Conservation (phyloP, 306 rosid genomes). For the Citrullus mucosospermus region DNA sequence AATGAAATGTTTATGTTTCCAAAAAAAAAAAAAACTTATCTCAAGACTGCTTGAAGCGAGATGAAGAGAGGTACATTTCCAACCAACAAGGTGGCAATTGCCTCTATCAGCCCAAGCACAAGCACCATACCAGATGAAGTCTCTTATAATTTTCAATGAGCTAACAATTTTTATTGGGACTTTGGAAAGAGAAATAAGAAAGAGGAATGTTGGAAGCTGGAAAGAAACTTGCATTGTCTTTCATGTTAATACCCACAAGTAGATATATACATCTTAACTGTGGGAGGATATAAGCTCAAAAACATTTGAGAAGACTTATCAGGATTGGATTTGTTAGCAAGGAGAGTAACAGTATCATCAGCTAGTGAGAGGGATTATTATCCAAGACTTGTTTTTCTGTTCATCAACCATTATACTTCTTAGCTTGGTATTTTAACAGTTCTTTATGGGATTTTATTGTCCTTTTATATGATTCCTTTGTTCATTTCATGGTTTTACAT, state of each 20-base stretch:
- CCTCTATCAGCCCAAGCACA: no score
- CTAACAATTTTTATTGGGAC: neutral
- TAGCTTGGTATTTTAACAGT: neutral
- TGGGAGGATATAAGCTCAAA: neutral
- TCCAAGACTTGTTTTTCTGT: neutral
- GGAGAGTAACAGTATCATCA: neutral
- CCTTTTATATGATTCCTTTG: neutral
- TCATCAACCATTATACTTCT: neutral
- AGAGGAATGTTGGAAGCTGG: neutral
- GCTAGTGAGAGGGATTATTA: neutral
- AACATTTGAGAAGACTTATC: neutral
- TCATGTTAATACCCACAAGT: neutral
- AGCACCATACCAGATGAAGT: neutral
- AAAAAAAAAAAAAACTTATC: no score
- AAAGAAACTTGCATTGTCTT: neutral
- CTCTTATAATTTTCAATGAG: neutral
- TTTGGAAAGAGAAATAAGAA: neutral
- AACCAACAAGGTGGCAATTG: no score
- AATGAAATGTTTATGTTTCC: no score
- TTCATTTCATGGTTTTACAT: slow-evolving; percentile 12
- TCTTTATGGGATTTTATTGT: neutral
- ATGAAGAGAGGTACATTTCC: no score
- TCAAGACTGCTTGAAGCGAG: no score
- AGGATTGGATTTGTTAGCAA: neutral
- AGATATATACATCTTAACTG: neutral